Conservation (phyloP, 768 basidiomycete genomes). For the Russula sp. region DNA sequence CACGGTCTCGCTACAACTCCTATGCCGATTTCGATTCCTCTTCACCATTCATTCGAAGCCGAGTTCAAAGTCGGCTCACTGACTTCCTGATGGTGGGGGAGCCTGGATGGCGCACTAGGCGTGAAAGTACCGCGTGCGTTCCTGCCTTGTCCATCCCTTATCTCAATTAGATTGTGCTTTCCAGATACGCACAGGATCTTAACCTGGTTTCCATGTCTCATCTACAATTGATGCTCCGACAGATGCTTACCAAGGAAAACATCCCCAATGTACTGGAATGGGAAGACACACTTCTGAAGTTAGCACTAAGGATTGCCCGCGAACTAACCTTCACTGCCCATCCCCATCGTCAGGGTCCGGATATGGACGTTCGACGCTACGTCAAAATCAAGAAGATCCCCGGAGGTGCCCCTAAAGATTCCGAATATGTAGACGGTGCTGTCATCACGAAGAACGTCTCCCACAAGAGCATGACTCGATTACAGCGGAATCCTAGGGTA, state of each 20-base stretch:
- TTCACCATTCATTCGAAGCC: conserved; percentile 78
- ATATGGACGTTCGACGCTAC: conserved; percentile 91
- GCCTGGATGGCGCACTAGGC: conserved; percentile 76
- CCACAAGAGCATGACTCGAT: conserved; percentile 88
- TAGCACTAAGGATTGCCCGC: conserved; percentile 80
- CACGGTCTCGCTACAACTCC: conserved; percentile 61
- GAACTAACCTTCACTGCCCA: conserved; percentile 71
- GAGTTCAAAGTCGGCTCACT: conserved; percentile 66
- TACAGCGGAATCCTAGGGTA: conserved; percentile 78
- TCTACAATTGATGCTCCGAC: conserved; percentile 82
- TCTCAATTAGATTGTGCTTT: not conserved
- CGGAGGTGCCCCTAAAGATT: conserved; percentile 84
- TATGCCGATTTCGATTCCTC: conserved; percentile 64
- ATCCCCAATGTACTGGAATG: conserved; percentile 82
- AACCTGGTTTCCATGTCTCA: conserved; percentile 85
- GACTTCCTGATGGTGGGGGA: conserved; percentile 50
- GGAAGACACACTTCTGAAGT: conserved; percentile 74
- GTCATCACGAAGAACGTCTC: conserved; percentile 98
- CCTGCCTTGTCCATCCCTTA: not conserved
- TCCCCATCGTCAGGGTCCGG: conserved; percentile 74
- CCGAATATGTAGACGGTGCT: conserved; percentile 93
- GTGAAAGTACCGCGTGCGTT: conserved; percentile 85
- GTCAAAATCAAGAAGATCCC: conserved; percentile 99
- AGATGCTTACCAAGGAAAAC: conserved; percentile 76
- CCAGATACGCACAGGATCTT: conserved; percentile 75